Base-by-base conservation (phyloP, 2,329 filamentous ascomycete genomes). In the Aspergillus pseudonomiae region DNA sequence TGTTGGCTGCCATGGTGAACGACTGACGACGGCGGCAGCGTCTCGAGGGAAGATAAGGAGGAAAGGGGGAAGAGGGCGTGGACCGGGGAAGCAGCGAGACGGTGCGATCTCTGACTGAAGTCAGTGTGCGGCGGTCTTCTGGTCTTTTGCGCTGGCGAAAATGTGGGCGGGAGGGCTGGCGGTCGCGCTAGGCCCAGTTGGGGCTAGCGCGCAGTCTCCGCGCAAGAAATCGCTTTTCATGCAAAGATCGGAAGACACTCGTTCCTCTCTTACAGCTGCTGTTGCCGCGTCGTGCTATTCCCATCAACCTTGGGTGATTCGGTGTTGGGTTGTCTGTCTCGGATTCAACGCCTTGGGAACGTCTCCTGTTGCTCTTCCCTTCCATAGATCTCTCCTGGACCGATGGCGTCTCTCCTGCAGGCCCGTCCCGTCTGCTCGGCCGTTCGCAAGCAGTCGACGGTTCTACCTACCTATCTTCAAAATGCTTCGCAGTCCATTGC, bases 1-100 rank as follows among this genome's bases (percentile, higher is more conserved):
- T 77, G 69, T 80, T 81, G 74, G 82, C 82, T 74, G 84, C 82
- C 84, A 86, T 86, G 74, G 73, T 82, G 76, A 74, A 65, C 19
- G 14, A 54, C 52, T 34, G 52, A 54, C 19, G 52, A 26, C 50
- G 52, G 52, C 55, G 60, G 63, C 59, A 56, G 63, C 61, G 58
- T 59, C 50, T 59, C 62, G 64, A 60, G 60, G 66, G 61, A 61
- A 61, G 62, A 59, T 68, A 68, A 60, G 63, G 64, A 66, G 65
- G 59, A 64, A 65, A 60, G 66, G 46, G 55, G 60, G 60, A 57
- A 63, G 64, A 58, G 67, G 57, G 54, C 63, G 65, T 67, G 59
- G 46, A 60, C 57, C 43, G 56, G 45, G 50, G 34, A 60, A 41
- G 60, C 39, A 45, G 36, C 54, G 46, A 30, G 46, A 46, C 11